Evolutionary conservation across 1,139 yeast genomes (phyloP).

Genomic region (Hemisphaericaspora subhashii): DNA sequence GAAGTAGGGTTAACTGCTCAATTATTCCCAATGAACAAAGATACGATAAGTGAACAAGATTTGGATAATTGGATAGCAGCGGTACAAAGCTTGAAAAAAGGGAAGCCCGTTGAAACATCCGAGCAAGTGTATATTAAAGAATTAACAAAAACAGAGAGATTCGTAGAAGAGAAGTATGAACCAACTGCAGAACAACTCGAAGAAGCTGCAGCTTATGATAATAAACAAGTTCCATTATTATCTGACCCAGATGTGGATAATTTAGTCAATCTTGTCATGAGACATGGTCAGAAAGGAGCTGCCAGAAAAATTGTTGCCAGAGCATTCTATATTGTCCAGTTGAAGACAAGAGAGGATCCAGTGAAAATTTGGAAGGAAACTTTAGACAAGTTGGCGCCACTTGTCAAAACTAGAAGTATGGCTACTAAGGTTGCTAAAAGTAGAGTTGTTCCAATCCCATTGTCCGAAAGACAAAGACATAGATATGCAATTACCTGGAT

Average conservation of each 20-base stretch:
- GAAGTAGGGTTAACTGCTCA: conserved; percentile 32
- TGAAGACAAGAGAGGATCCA: conserved; percentile 74
- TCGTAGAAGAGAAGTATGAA: conserved; percentile 41
- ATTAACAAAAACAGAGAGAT: conserved; percentile 35
- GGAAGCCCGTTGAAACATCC: conserved; percentile 36
- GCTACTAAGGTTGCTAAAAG: conserved; percentile 88
- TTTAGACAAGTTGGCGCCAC: conserved; percentile 81
- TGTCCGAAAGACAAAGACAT: conserved; percentile 77
- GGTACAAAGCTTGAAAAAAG: conserved; percentile 53
- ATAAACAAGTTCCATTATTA: conserved; percentile 58
- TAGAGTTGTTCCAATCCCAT: conserved; percentile 77
- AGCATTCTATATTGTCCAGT: conserved; percentile 78
- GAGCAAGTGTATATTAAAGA: conserved; percentile 47
- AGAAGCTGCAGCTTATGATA: conserved; percentile 51
- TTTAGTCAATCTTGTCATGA: conserved; percentile 86
- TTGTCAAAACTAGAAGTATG: conserved; percentile 74
- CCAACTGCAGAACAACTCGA: conserved; percentile 63
- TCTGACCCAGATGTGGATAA: conserved; percentile 73
- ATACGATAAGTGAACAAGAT: conserved; percentile 49
- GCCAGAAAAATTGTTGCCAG: conserved; percentile 75
- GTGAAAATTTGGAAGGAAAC: conserved; percentile 71
- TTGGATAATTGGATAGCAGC: conserved; percentile 69
- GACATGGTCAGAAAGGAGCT: conserved; percentile 81
- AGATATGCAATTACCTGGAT: conserved; percentile 91
- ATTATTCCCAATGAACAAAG: conserved; percentile 41